These are phyloP conservation scores for Aspergillus novoparasiticus DNA, from an alignment of 2,329 filamentous ascomycete species.

Conservation along the genomic window DNA sequence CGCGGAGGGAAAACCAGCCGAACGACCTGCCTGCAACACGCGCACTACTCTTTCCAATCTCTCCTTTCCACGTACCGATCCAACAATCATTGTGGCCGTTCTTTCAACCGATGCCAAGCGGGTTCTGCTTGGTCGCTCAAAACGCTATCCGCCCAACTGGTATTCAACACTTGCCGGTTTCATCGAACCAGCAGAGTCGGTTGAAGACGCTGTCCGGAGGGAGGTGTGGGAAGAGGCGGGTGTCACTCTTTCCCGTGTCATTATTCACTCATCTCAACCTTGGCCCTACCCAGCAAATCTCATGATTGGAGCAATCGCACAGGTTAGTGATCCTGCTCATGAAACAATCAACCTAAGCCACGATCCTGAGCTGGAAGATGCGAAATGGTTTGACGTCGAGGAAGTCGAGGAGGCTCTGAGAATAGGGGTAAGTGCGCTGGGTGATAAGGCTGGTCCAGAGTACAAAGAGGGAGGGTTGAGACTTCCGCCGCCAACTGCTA, in stretches of 20 bases:
- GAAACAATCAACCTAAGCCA: slow-evolving; percentile 82
- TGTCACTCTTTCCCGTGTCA: slow-evolving; percentile 73
- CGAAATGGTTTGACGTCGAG: slow-evolving; percentile 82
- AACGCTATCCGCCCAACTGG: slow-evolving; percentile 80
- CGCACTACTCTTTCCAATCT: slow-evolving; percentile 86
- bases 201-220: slow-evolving; percentile 79
- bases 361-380: slow-evolving; percentile 88
- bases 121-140: slow-evolving; percentile 81
- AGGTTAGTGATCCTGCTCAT: slow-evolving; percentile 72
- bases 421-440: slow-evolving; percentile 68
- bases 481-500: slow-evolving; percentile 82
- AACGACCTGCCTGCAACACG: slow-evolving; percentile 73
- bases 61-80: slow-evolving; percentile 88
- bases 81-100: slow-evolving; percentile 92
- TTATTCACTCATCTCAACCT: slow-evolving; percentile 81
- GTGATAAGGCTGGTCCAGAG: slow-evolving; percentile 62
- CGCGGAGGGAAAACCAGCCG: slow-evolving; percentile 31
- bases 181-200: slow-evolving; percentile 80
- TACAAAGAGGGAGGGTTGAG: slow-evolving; percentile 78
- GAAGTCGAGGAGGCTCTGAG: slow-evolving; percentile 76
- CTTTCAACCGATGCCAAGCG: slow-evolving; percentile 77
- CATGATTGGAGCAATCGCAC: slow-evolving; percentile 86
- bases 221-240: slow-evolving; percentile 88
- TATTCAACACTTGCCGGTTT: slow-evolving; percentile 89
- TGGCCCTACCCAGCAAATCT: slow-evolving; percentile 85